Evolutionary conservation across 2,329 filamentous ascomycete genomes (phyloP), one percentile per base, ranked within the genome.

Genomic region (Phialophora macrospora): DNA sequence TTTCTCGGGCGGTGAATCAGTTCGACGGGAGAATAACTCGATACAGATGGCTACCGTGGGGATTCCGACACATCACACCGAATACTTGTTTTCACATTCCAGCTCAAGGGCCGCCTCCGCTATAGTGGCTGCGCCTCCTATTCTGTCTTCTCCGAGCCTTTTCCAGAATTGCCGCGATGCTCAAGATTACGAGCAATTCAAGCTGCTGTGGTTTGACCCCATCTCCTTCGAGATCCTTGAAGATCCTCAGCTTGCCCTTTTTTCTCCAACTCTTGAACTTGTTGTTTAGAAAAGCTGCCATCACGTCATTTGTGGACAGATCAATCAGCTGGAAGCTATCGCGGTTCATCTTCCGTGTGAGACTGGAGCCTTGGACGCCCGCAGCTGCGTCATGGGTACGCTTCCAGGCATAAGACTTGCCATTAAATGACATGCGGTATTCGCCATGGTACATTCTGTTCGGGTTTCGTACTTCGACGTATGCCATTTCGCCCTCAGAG

Each of bases 251-350:
- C 41, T 75, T 74, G 6, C 75, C 77, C n/a, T 70, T 71, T 51
- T 74, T 75, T 54, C 68, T 74, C 12, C 72, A 70, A 49, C 74
- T 75, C 61, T 72, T 71, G 20, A 74, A 44, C 46, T 56, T 52
- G 57, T 71, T 74, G 60, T 71, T 73, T 12, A 73, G 74, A 55
- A 77, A 78, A 1, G 76, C 71, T 0, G 75, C 77, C 2, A 77
- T 52, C 1, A 77, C 59, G 32, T 72, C 70, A 8, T 70, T 68
- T 2, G 66, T 75, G 8, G 68, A 63, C 57, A 75, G 74, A 20
- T 78, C 72, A 17, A 77, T 68, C n/a, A 79, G 65, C 62, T 79
- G 77, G 64, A 72, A 73, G 60, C 76, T 77, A 26, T 57, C 49
- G 8, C 17, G 51, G 9, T 52, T 59, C 22, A 58, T 14, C 8